Evolutionary conservation across 306 rosid genomes (phyloP).

Genomic region (Erythrophleum fordii): DNA sequence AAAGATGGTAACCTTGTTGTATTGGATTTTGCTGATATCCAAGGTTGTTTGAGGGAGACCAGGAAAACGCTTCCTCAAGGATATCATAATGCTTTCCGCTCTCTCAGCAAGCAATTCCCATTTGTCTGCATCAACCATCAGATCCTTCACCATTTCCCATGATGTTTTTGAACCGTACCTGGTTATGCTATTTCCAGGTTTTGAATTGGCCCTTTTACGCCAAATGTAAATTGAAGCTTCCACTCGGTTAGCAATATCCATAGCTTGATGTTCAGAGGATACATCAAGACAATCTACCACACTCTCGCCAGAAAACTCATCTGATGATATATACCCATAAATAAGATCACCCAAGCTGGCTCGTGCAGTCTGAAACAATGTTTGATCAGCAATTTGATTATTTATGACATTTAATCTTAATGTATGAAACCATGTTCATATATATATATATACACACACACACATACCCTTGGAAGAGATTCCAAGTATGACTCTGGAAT

Average conservation of each 20-base stretch:
- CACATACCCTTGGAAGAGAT: conserved; percentile 82
- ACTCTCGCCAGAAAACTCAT: conserved; percentile 87
- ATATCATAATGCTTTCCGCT: conserved; percentile 82
- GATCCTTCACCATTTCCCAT: conserved; percentile 97
- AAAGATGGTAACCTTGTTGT: conserved; percentile 70
- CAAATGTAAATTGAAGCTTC: conserved; percentile 83
- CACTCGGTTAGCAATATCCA: conserved; percentile 80
- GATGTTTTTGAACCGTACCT: conserved; percentile 74
- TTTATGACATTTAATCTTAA: not conserved
- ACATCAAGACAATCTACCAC: conserved; percentile 86
- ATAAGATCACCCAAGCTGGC: conserved; percentile 85
- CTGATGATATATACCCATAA: conserved; percentile 84
- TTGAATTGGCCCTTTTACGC: conserved; percentile 65
- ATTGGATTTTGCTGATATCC: conserved; percentile 93
- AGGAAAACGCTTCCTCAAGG: conserved; percentile 87
- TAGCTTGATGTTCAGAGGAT: conserved; percentile 95
- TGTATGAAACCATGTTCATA: not conserved
- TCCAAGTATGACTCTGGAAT: conserved; percentile 86
- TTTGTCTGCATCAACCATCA: conserved; percentile 88
- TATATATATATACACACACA: not conserved
- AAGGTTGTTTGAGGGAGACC: conserved; percentile 93
- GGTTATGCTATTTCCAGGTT: conserved; percentile 48
- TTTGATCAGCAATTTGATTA: conserved; percentile 19
- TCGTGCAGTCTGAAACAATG: conserved; percentile 79
- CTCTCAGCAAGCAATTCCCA: conserved; percentile 87